These are phyloP conservation scores for Gastrolobium bilobum DNA, from an alignment of 306 rosid species.

Conservation along the genomic window DNA sequence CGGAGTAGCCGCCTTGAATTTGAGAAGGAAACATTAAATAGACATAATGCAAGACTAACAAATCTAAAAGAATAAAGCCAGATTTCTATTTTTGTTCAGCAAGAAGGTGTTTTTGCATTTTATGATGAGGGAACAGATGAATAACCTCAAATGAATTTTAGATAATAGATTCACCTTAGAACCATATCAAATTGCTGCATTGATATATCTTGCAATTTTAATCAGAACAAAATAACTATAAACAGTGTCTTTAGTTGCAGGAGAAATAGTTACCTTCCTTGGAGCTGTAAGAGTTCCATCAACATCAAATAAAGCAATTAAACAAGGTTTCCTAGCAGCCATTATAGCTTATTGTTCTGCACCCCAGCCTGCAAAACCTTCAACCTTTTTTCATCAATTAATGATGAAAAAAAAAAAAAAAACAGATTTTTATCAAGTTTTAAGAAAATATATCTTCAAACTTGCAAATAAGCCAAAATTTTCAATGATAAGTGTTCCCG, in stretches of 20 bases:
- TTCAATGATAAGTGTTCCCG: slow-evolving; percentile 9
- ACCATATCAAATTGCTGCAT: slow-evolving; percentile 21
- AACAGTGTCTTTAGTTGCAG: neutral
- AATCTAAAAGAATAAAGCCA: slow-evolving; percentile 33
- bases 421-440: slow-evolving; percentile 14
- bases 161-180: slow-evolving; percentile 39
- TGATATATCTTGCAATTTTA: slow-evolving; percentile 16
- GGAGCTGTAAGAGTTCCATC: slow-evolving; percentile 99
- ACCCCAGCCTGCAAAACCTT: slow-evolving; percentile 48
- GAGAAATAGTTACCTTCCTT: slow-evolving; percentile 71
- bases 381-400: neutral
- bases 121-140: neutral
- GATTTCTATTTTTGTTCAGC: slow-evolving; percentile 6
- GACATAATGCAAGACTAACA: slow-evolving; percentile 27
- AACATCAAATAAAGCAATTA: slow-evolving; percentile 94
- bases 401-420: too few species aligned
- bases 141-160: slow-evolving; percentile 7
- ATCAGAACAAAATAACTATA: slow-evolving; percentile 16
- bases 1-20: slow-evolving; percentile 66
- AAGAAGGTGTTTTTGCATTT: neutral
- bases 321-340: slow-evolving; percentile 76
- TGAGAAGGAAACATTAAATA: slow-evolving; percentile 24
- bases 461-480: neutral
- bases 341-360: slow-evolving; percentile 47
- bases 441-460: neutral